Evolutionary conservation across 768 basidiomycete genomes (phyloP).

Genomic region (Mycena chlorophos): DNA sequence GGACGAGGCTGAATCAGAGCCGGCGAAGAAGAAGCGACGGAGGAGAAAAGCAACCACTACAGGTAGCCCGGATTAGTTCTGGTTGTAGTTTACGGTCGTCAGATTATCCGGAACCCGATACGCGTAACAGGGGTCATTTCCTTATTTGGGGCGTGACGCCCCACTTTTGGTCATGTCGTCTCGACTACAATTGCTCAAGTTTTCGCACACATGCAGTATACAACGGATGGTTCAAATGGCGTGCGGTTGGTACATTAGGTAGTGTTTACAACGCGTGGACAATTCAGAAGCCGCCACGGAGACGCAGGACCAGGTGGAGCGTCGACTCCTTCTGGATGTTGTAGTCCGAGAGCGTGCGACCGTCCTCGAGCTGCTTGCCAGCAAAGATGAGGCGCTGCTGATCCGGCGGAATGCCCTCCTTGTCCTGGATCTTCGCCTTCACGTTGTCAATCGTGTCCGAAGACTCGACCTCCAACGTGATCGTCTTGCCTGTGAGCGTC

Average conservation of each 20-base stretch:
- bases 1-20: constrained; percentile 12
- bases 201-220: no score
- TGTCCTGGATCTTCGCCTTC: constrained; percentile 77
- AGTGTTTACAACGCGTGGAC: background rate
- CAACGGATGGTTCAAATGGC: background rate
- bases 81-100: no score
- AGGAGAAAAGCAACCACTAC: background rate
- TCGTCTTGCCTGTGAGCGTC: constrained; percentile 74
- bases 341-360: constrained; percentile 75
- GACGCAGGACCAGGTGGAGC: constrained; percentile 48
- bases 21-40: constrained; percentile 15
- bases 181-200: no score
- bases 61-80: background rate
- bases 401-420: constrained; percentile 78
- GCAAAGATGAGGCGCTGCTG: constrained; percentile 81
- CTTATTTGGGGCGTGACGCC: no score
- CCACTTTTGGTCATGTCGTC: no score
- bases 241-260: background rate
- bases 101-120: no score
- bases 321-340: constrained; percentile 78
- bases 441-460: constrained; percentile 78
- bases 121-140: no score
- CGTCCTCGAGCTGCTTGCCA: constrained; percentile 78
- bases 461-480: constrained; percentile 74
- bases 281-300: background rate